A percentile compares a stretch with the other conserved stretches of the same genome.
Conservation (phyloP, 1,284 basidiomycete species). For the Tremellales sp. region DNA sequence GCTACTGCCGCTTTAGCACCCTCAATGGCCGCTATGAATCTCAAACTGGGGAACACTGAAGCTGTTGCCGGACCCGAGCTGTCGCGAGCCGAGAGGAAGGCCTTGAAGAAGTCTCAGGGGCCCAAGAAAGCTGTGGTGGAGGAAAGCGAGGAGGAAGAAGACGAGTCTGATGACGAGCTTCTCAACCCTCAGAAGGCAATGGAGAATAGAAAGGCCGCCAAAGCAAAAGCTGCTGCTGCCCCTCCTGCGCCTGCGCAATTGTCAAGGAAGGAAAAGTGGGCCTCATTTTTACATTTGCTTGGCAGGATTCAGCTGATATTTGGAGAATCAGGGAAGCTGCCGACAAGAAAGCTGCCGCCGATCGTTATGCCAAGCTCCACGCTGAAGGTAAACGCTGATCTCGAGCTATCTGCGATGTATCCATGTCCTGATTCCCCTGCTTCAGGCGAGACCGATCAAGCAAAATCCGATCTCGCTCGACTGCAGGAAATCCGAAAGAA, state of each 20-base stretch:
- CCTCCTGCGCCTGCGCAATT: conserved; percentile 53
- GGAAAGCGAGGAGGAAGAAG: conserved; percentile 56
- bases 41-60: conserved; percentile 47
- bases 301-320: background rate
- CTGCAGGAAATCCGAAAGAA: conserved; percentile 80
- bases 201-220: conserved; percentile 18
- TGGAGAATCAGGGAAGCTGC: conserved; percentile 65
- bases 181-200: conserved; percentile 18
- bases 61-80: conserved; percentile 52
- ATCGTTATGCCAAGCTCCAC: conserved; percentile 58
- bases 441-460: conserved; percentile 80
- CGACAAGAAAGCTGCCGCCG: conserved; percentile 82
- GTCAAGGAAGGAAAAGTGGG: conserved; percentile 65
- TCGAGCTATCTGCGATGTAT: background rate
- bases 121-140: conserved; percentile 33
- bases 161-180: conserved; percentile 51
- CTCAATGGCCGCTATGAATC: conserved; percentile 44
- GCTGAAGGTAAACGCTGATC: conserved; percentile 61
- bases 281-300: background rate
- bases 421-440: conserved; percentile 8
- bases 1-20: conserved; percentile 34
- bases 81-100: conserved; percentile 62
- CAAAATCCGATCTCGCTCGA: conserved; percentile 77
- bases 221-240: conserved; percentile 21
- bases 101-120: conserved; percentile 65